Percentiles rank a stretch among this genome's conserved stretches.
These are phyloP conservation scores for Yamadazyma takamatsuzukensis DNA, from an alignment of 805 yeast species.

Conservation along the genomic window DNA sequence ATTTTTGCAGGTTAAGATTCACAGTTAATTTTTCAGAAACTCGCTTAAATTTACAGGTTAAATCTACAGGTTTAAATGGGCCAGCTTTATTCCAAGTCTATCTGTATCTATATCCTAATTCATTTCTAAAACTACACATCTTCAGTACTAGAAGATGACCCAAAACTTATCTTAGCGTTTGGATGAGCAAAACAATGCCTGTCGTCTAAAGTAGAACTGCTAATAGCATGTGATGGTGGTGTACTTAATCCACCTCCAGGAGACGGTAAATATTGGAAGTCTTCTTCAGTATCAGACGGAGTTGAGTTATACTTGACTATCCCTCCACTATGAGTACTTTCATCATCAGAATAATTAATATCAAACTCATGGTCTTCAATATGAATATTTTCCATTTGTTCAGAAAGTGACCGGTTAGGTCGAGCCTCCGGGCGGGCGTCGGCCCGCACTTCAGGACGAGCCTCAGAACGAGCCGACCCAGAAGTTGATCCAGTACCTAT, in stretches of 20 bases:
- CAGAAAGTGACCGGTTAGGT: too few relatives aligned
- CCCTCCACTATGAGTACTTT: too few relatives aligned
- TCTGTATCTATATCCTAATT: too few relatives aligned
- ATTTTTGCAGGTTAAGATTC: too few relatives aligned
- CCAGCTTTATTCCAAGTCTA: too few relatives aligned
- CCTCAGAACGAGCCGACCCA: neutral
- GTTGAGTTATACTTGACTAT: constrained; percentile 8
- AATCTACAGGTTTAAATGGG: too few relatives aligned
- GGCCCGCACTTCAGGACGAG: too few relatives aligned
- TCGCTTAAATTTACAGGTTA: too few relatives aligned
- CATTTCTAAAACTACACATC: too few relatives aligned
- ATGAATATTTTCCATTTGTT: constrained; percentile 3
- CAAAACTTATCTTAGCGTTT: constrained; percentile 30
- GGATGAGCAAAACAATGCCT: constrained; percentile 43
- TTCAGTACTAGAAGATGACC: constrained; percentile 9
- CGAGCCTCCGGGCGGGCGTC: too few relatives aligned
- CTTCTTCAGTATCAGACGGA: constrained; percentile 20
- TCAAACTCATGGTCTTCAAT: constrained; percentile 27
- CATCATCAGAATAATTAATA: constrained; percentile 32
- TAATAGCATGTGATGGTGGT: constrained; percentile 20
- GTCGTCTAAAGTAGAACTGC: constrained; percentile 26
- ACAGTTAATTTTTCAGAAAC: too few relatives aligned
- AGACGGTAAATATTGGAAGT: constrained; percentile 24
- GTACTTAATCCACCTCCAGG: constrained; percentile 29
- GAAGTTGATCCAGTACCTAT: constrained; percentile 3